Evolutionary conservation across 345 rosid species (phyloP), one percentile per base, ranked within the genome.

Genomic region (Salix purpurea): DNA sequence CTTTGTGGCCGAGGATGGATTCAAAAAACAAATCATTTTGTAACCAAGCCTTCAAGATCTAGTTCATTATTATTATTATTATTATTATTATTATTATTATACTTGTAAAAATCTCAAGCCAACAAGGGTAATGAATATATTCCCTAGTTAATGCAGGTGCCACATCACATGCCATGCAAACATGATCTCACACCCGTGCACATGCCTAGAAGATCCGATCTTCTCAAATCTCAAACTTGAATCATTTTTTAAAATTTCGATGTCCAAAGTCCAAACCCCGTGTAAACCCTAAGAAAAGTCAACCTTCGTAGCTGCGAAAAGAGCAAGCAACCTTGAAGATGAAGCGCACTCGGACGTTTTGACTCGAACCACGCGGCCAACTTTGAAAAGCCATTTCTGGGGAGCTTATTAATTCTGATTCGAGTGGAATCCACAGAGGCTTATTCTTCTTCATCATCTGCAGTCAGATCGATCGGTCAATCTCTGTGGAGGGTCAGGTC

Each of bases 391-490:
- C 60, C 24, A 6, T 37, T 36, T 4, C 19, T 12, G n/a, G 16
- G 5, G 34, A 58, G 14, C 28, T 9, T 56, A 3, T 2, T 0
- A 1, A 10, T 34, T 34, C 0, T 16, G 48, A 39, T 67, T 48
- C 48, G 24, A 80, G 82, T 80, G 83, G 88, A 80, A 37, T 71
- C 80, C 84, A 52, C 76, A 18, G 23, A 50, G 61, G 77, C 62
- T 48, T 30, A 30, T 30, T 30, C 0, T 30, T 30, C 3, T 46
- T 12, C 18, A 32, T 32, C 34, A 32, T 4, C 44, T 36, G 4
- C 12, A 3, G 14, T 9, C 70, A 10, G 67, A 21, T 67, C 7
- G 67, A 21, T 67, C 7, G 70, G 48, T 67, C 30, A 67, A 21
- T 67, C 16, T 36, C 30, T 0, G 0, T 50, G 67, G 44, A 74